Evolutionary conservation across 208 protist genomes (phyloP), one percentile per base, ranked within the genome.

Genomic region (Acanthamoeba triangularis): DNA sequence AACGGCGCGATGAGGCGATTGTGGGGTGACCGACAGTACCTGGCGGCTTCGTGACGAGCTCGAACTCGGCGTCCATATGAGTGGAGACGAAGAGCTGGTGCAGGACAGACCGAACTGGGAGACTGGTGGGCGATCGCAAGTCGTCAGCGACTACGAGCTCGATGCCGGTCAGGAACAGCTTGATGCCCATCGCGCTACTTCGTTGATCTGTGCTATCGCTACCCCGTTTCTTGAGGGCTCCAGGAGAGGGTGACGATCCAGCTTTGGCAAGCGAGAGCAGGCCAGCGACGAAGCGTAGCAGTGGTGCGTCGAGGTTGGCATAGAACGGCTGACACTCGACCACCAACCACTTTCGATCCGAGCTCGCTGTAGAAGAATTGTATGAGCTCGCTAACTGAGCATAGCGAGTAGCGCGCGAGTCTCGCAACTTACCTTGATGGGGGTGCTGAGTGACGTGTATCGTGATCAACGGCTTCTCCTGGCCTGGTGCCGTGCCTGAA

Each of bases 241-340:
- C 59, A 2, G 59, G 20, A 28, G 25, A n/a, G 59, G 52, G 52
- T 13, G 52, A 20, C 52, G 52, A 18, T 23, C 8, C 23, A 56
- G 44, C 44, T 16, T 56, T 49, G 37, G 47, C n/a, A 5, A 59
- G 76, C 76, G 14, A 59, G 10, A 54, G 35, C 20, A 85, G 8
- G 28, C 25, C 25, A 11, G 76, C 47, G 3, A 85, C 47, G 28
- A 49, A 85, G 23, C 76, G 76, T 7, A 85, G 76, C 33, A 92
- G 63, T 3, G 85, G 85, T 4, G 59, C 56, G 25, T 92, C 85
- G 14, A 92, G 28, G 33, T 74, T 20, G 35, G 63, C 54, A 20
- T 72, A 76, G 25, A 92, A 69, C 2, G 85, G 85, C 63, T 92
- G 85, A 33, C 59, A 92, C 85, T 92, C 85, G 7, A 92, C 85